A percentile compares a stretch with the other conserved stretches of the same genome.
Conservation (phyloP, 2,329 filamentous ascomycete species). For the Phoma sp. region DNA sequence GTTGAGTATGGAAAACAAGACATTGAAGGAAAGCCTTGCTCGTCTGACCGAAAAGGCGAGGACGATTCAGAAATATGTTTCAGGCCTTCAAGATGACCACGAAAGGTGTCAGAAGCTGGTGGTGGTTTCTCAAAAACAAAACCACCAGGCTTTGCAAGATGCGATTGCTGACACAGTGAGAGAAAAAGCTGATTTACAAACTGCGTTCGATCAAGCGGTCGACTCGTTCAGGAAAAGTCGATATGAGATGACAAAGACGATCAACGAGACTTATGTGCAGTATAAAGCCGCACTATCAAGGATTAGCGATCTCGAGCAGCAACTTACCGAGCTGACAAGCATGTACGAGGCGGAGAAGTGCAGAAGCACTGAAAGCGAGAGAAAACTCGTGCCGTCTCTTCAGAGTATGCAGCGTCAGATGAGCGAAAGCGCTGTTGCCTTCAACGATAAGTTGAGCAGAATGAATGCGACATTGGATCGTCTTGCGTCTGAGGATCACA, state of each 20-base stretch:
- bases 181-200: slow-evolving; percentile 28
- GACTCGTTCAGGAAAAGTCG: slow-evolving; percentile 20
- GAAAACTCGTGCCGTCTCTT: slow-evolving; percentile 24
- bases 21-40: slow-evolving; percentile 3
- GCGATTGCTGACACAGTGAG: slow-evolving; percentile 28
- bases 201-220: slow-evolving; percentile 20
- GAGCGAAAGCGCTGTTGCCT: slow-evolving; percentile 20
- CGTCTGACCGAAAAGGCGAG: slow-evolving; percentile 24
- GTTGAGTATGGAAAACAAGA: slow-evolving; percentile 11
- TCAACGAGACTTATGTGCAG: slow-evolving; percentile 25
- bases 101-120: slow-evolving; percentile 26
- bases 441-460: slow-evolving; percentile 2
- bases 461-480: slow-evolving; percentile 9
- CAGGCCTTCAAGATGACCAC: slow-evolving; percentile 39
- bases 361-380: slow-evolving; percentile 29
- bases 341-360: slow-evolving; percentile 30
- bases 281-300: slow-evolving; percentile 21
- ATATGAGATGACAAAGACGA: slow-evolving; percentile 15
- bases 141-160: slow-evolving; percentile 16
- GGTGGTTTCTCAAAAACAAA: slow-evolving; percentile 20
- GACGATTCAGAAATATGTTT: slow-evolving; percentile 31
- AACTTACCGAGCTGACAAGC: slow-evolving; percentile 16
- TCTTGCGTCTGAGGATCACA: neutral
- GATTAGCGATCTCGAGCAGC: slow-evolving; percentile 18
- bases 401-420: slow-evolving; percentile 26